Base-by-base conservation (phyloP, 768 basidiomycete genomes). In the Pleurotus salmoneostramineus region DNA sequence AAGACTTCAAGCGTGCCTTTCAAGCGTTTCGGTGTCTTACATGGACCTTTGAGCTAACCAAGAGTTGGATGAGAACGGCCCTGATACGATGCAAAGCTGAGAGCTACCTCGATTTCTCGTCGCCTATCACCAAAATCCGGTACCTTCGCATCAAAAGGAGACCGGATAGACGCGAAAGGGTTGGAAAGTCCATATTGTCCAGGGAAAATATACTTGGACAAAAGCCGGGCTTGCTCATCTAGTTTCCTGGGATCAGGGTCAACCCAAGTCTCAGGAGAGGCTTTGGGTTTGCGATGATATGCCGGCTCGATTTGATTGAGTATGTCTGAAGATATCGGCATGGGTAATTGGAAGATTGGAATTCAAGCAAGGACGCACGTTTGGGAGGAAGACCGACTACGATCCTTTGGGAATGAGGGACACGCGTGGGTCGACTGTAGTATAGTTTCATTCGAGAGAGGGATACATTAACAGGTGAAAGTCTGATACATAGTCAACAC, bases 171-270 rank as follows among this genome's bases (percentile, higher is more conserved):
- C 10, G 52, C 40, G 60, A 94, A 95, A 2, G 86, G 78, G 62
- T 75, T 89, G 4, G 76, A 66, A 1, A 97, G 66, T 0, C 82
- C 80, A 64, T 87, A 93, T 63, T 94, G 90, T 42, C 86, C 78
- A 6, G 94, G 86, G 64, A 98, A 96, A 1, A 98, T 74, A 64
- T 93, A 88, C 72, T 94, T 95, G 35, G 88, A 78, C 1, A 93
- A 71, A 61, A 85, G 85, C 42, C 88, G 79, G 0, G 82, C 79
- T 40, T 82, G 69, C 40, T 77, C 76, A 45, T 74, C 75, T 62
- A 81, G 80, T 58, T 72, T 65, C 6, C 71, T 74, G 27, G 75
- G 72, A 60, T 84, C 81, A 1, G 77, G 78, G 35, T 83, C 79
- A 2, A 71, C 63, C 56, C 72, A 76, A 3, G 59, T 59, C 4